Percentiles rank a stretch among this genome's conserved stretches.
Evolutionary conservation across 2,329 filamentous ascomycete genomes (phyloP).

Genomic region (Fusarium multiceps): DNA sequence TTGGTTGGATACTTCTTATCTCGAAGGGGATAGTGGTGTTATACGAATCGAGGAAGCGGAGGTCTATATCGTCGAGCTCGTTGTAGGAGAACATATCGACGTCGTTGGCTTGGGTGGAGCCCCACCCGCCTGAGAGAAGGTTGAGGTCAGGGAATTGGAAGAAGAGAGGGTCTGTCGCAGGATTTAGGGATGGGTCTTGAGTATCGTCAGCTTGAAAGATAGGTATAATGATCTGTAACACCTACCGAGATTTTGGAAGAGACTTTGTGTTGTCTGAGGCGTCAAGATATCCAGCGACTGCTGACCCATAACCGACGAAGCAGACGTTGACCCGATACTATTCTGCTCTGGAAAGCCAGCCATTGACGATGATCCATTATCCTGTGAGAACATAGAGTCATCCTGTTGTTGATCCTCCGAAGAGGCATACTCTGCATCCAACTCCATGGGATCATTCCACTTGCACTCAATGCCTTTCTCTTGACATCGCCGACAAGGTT

Average conservation of each 20-base stretch:
- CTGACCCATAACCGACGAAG: conserved; percentile 15
- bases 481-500: conserved; percentile 47
- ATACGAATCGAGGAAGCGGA: conserved; percentile 49
- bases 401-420: conserved; percentile 19
- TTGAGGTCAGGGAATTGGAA: conserved; percentile 38
- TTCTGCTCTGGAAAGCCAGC: not conserved
- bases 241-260: conserved; percentile 29
- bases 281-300: conserved; percentile 16
- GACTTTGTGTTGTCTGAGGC: conserved; percentile 18
- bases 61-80: conserved; percentile 48
- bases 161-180: conserved; percentile 12
- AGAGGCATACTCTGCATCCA: conserved; percentile 23
- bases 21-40: conserved; percentile 49
- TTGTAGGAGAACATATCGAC: conserved; percentile 29
- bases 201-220: not conserved
- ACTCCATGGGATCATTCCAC: conserved; percentile 34
- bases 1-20: conserved; percentile 21
- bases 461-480: conserved; percentile 45
- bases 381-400: conserved; percentile 6
- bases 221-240: accelerated
- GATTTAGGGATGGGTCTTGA: conserved; percentile 14
- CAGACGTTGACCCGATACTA: not conserved
- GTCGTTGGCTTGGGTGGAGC: not conserved
- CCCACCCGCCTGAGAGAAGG: conserved; percentile 34
- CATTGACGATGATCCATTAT: not conserved